Conservation (phyloP, 164 flowering plant species). For the Stephania yunnanensis region DNA sequence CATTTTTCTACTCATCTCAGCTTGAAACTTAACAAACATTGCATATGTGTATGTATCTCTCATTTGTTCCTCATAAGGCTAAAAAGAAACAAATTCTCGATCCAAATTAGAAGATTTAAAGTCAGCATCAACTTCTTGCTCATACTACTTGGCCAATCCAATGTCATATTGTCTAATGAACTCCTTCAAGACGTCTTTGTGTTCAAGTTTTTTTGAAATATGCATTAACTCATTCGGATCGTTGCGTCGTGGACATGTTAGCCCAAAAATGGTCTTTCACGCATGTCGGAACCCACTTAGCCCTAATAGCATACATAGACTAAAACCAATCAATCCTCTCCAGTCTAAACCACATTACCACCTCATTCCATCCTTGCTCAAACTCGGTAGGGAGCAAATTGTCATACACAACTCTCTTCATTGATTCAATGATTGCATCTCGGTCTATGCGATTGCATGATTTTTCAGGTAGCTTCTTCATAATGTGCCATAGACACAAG, state of each 20-base stretch:
- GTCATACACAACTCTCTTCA: background rate
- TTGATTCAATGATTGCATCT: background rate
- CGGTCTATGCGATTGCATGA: background rate
- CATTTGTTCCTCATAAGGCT: background rate
- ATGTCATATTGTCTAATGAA: background rate
- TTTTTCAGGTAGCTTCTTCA: background rate
- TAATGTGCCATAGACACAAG: conserved; percentile 9
- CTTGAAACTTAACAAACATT: too few species aligned
- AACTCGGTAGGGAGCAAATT: background rate
- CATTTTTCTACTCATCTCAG: too few species aligned
- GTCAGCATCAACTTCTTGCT: background rate
- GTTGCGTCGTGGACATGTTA: conserved; percentile 6
- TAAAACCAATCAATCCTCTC: background rate
- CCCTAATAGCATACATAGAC: background rate
- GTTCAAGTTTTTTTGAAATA: background rate
- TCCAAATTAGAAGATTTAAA: background rate
- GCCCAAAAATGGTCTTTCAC: background rate
- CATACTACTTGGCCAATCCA: background rate
- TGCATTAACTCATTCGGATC: background rate
- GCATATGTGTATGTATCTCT: too few species aligned
- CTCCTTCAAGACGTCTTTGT: background rate
- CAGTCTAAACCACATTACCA: background rate
- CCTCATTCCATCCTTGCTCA: background rate
- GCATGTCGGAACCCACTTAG: background rate
- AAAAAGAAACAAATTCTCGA: background rate